Evolutionary conservation across 371 early-diverging fungal species (phyloP).

Genomic region (Mucor irregularis): DNA sequence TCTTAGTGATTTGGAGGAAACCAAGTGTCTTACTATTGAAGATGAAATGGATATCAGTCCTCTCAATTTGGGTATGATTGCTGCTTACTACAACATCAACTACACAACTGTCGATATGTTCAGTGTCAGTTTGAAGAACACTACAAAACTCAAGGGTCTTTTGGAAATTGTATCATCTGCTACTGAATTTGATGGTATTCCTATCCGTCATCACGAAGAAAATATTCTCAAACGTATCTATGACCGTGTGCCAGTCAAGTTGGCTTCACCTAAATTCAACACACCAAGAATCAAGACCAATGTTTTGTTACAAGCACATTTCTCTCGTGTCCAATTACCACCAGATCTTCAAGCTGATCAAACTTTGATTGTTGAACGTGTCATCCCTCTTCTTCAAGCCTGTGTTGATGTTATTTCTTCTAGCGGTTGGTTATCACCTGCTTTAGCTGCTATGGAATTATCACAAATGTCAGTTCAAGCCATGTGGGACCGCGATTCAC

Average conservation of each 20-base stretch:
- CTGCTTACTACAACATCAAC: conserved; percentile 94
- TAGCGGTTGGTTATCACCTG: conserved; percentile 90
- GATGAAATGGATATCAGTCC: conserved; percentile 84
- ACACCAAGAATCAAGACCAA: conserved; percentile 91
- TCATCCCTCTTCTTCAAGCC: conserved; percentile 89
- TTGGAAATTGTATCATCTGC: conserved; percentile 91
- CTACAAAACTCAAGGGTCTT: conserved; percentile 88
- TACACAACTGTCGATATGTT: conserved; percentile 94
- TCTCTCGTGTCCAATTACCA: conserved; percentile 86
- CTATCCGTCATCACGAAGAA: conserved; percentile 94
- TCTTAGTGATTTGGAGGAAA: conserved; percentile 78
- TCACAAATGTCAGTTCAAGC: conserved; percentile 97
- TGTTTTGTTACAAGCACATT: conserved; percentile 93
- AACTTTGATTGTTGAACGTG: conserved; percentile 61
- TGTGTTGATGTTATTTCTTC: conserved; percentile 94
- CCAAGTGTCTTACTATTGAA: conserved; percentile 88
- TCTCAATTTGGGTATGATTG: conserved; percentile 95
- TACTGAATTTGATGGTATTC: conserved; percentile 88
- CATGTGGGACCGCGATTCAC: conserved; percentile 93
- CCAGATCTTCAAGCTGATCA: conserved; percentile 93
- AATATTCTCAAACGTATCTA: conserved; percentile 74
- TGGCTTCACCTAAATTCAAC: conserved; percentile 63
- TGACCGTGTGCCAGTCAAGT: conserved; percentile 78
- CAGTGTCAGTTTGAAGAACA: conserved; percentile 78
- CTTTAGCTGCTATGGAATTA: conserved; percentile 92